Percentiles rank a stretch among this genome's conserved stretches.
These are phyloP conservation scores for Xerophyta viscosa DNA, from an alignment of 106 monocot species.

Conservation along the genomic window DNA sequence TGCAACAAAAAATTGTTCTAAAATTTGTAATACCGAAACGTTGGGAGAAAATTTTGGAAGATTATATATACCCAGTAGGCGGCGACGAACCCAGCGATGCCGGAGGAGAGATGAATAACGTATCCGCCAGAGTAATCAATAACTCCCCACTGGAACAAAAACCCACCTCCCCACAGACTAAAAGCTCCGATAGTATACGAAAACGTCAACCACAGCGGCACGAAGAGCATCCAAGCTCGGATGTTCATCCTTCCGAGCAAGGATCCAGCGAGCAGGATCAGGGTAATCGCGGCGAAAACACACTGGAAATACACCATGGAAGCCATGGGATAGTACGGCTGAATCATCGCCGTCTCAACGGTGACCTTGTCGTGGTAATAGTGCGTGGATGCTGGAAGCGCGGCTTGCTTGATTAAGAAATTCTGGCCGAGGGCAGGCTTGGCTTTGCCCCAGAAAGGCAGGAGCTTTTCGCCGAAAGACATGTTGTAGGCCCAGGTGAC, in stretches of 20 bases:
- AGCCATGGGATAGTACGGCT: constrained; percentile 31
- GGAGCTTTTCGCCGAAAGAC: constrained; percentile 33
- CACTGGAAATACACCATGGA: constrained; percentile 31
- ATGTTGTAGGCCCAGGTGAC: constrained; percentile 28
- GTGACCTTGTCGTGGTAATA: constrained; percentile 11
- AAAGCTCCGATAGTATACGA: constrained; percentile 56
- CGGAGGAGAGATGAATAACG: constrained; percentile 42
- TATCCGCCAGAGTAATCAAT: constrained; percentile 52
- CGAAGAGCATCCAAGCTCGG: constrained; percentile 40
- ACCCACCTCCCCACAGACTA: constrained; percentile 44
- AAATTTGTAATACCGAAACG: no score
- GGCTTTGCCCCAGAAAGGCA: constrained; percentile 36
- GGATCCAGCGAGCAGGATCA: constrained; percentile 32
- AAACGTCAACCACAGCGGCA: constrained; percentile 36
- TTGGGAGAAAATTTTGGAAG: no score
- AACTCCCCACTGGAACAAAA: constrained; percentile 48
- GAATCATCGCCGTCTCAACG: constrained; percentile 1
- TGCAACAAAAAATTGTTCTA: no score
- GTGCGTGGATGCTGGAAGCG: constrained; percentile 15
- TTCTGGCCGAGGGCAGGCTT: constrained; percentile 15
- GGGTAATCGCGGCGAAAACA: constrained; percentile 24
- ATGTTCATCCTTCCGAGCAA: constrained; percentile 39
- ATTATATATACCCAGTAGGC: constrained; percentile 43
- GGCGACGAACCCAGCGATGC: constrained; percentile 23
- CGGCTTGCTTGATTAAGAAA: constrained; percentile 13